phyloP scores from a whole-genome alignment of 345 rosid species.

The Eucalyptus lansdowneana region DNA sequence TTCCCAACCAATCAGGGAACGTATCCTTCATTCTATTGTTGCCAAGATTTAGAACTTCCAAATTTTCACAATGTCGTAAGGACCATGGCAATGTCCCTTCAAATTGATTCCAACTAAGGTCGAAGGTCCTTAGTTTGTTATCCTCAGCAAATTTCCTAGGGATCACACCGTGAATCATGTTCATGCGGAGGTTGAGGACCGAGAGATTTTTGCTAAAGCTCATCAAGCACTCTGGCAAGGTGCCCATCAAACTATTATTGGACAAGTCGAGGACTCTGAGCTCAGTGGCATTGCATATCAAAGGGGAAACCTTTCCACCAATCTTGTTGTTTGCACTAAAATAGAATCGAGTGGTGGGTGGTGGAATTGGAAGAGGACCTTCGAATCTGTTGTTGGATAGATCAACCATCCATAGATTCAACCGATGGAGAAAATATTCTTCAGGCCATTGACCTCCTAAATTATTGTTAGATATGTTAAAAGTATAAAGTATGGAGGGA shows the following conservation, averaged over 20 bases:
- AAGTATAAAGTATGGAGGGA: neutral
- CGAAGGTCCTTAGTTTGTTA: rapidly evolving
- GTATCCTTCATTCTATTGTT: no score
- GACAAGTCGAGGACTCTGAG: rapidly evolving
- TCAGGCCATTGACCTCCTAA: neutral
- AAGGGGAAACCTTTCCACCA: neutral
- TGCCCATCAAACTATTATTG: neutral
- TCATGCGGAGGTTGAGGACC: rapidly evolving
- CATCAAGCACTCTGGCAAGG: neutral
- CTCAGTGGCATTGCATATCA: neutral
- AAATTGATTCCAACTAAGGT: rapidly evolving
- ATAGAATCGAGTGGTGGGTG: rapidly evolving
- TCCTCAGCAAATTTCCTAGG: neutral
- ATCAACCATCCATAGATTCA: neutral
- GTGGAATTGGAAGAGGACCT: neutral
- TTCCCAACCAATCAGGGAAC: no score
- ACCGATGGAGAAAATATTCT: neutral
- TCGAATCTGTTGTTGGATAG: neutral
- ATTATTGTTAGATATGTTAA: neutral
- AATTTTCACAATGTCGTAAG: no score
- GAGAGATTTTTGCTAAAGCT: neutral
- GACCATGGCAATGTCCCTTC: neutral
- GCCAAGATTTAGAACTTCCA: rapidly evolving
- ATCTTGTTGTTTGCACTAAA: neutral
- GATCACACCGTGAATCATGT: neutral